Base-by-base conservation (phyloP, 1,284 basidiomycete species). In the Sphaerobolus stellatus region DNA sequence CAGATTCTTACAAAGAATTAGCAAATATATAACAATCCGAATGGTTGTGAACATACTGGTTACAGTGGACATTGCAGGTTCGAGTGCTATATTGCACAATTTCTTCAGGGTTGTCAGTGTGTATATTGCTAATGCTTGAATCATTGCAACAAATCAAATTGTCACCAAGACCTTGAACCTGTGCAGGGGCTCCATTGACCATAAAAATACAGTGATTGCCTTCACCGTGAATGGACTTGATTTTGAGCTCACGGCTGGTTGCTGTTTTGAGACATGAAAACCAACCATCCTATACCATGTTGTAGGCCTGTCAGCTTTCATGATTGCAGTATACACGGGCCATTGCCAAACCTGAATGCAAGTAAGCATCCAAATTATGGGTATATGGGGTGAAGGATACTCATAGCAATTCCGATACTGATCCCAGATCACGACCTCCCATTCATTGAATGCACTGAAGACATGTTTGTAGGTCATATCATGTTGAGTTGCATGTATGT, bases 351-450 rank as follows among this genome's bases (percentile, higher is more conserved):
- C 40, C 40, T 43, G 25, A 43, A n/a, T n/a, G n/a, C n/a, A n/a
- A n/a, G n/a, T n/a, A n/a, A n/a, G n/a, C n/a, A n/a, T n/a, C 18
- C 9, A 43, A 6, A 43, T 18, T 43, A 6, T 43, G 18, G 25
- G 25, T 20, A 43, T n/a, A 20, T 43, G 40, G n/a, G 40, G 6
- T 18, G 25, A 7, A 8, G 40, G 25, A 8, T 9, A 8, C 18
- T 43, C n/a, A 18, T 43, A 20, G 25, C 40, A 18, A 20, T 43
- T 43, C 9, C 25, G 18, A 18, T 20, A 24, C 40, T 24, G 7
- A 43, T 43, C n/a, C 40, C 40, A 43, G n/a, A 43, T 43, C 7
- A 43, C 40, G 7, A 43, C 40, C n/a, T 43, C 40, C 40, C 40
- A 43, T 43, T 43, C 40, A 18, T 43, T 43, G 40, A 43, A 43